Base-by-base conservation (phyloP, 371 early-diverging fungal genomes). In the Apophysomyces variabilis region DNA sequence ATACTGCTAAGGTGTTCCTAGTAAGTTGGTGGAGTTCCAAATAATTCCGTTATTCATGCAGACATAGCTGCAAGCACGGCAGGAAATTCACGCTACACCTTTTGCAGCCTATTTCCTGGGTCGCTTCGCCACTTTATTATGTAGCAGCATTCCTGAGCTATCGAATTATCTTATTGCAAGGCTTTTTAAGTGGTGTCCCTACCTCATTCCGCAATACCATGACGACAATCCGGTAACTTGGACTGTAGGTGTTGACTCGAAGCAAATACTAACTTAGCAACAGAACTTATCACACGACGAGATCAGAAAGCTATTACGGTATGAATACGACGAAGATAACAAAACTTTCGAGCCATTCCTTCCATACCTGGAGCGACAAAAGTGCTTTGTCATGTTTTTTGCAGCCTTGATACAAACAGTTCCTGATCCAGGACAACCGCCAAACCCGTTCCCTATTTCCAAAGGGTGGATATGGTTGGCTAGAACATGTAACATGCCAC, bases 401-500 rank as follows among this genome's bases (percentile, higher is more conserved):
- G 92, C 88, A 6, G 95, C 93, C 0, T 78, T 95, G 12, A 73
- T 90, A 44, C 94, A 93, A 67, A 90, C 89, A 1, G 71, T 62
- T 13, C 82, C 87, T 3, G 67, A 73, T 7, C 54, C 75, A 13
- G 61, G 74, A 45, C 81, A 78, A 37, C 84, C 82, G 0, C 68
- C 71, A 41, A 91, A 91, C 50, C 70, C 82, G 4, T 73, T 89
- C 44, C 82, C 85, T 0, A 78, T 95, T 4, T 74, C 80, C 7
- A 72, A 88, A 18, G 94, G 83, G 0, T 96, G 96, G 96, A 78
- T 79, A 5, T 85, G 95, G 95, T 66, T 95, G 35, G 88, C 95
- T 0, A 80, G 93, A 18, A 86, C 94, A 11, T 64, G 90, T 32
- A 95, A 94, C 63, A 71, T 90, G 79, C 85, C 88, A 21, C 92